Percentiles rank a stretch among this genome's conserved stretches.
These are phyloP conservation scores for Clitopilus hobsonii DNA, from an alignment of 768 basidiomycete species.

Conservation along the genomic window DNA sequence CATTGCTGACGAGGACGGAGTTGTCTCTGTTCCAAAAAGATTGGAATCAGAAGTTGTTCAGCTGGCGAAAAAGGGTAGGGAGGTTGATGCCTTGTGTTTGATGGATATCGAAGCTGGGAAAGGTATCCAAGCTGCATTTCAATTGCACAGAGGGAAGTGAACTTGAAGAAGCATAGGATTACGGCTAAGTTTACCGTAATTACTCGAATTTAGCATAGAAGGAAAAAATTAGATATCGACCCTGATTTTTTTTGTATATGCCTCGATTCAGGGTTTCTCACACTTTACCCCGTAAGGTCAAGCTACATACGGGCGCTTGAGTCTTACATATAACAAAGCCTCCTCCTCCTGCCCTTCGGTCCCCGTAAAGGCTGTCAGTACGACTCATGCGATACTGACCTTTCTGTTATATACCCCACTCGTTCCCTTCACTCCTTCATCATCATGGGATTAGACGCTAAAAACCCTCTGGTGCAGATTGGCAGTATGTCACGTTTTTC, in stretches of 20 bases:
- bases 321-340: neutral
- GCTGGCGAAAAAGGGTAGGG: slow-evolving; percentile 51
- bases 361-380: neutral
- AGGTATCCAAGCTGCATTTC: slow-evolving; percentile 76
- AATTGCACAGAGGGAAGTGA: slow-evolving; percentile 58
- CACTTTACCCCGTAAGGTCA: neutral
- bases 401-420: neutral
- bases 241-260: neutral
- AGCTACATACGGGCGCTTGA: neutral
- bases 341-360: neutral
- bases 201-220: neutral
- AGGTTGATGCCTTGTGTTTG: slow-evolving; percentile 69
- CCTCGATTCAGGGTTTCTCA: neutral
- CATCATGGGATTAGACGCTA: neutral
- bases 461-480: neutral
- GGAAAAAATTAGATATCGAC: neutral
- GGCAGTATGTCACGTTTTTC: neutral
- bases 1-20: slow-evolving; percentile 85
- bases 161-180: slow-evolving; percentile 7
- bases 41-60: slow-evolving; percentile 52
- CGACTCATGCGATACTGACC: neutral
- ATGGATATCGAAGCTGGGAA: slow-evolving; percentile 71
- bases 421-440: neutral
- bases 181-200: neutral
- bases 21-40: slow-evolving; percentile 69